phyloP scores from a whole-genome alignment of 306 rosid species.

The Mimosa bimucronata region DNA sequence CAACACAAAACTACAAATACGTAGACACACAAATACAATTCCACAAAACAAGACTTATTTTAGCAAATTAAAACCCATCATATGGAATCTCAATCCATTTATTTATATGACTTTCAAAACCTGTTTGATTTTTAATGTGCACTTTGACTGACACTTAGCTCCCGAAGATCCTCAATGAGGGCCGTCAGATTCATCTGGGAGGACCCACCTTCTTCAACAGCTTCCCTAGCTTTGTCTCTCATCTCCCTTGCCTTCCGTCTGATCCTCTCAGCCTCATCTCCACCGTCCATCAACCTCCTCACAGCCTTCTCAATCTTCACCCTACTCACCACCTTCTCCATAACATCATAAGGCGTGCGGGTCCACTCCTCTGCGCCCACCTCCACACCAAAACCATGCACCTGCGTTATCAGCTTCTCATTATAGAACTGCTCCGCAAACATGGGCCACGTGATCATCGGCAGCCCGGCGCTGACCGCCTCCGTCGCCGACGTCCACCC shows the following conservation, averaged over 20 bases:
- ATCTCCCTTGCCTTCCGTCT: conserved; percentile 17
- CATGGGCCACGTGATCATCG: conserved; percentile 32
- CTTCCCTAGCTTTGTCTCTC: conserved; percentile 36
- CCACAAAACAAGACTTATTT: too few species aligned
- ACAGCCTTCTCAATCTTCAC: background rate
- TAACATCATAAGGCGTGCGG: background rate
- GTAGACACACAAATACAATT: too few species aligned
- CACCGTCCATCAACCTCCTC: conserved; percentile 32
- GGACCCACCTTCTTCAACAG: conserved; percentile 40
- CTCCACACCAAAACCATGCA: conserved; percentile 37
- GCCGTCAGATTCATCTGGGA: conserved; percentile 10
- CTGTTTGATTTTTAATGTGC: too few species aligned
- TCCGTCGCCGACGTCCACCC: conserved; percentile 25
- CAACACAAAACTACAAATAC: too few species aligned
- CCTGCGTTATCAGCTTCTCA: conserved; percentile 35
- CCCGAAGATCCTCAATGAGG: conserved; percentile 31
- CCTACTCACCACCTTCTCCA: background rate
- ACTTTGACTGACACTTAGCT: background rate
- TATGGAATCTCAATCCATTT: too few species aligned
- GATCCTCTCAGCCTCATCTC: conserved; percentile 20
- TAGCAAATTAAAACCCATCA: too few species aligned
- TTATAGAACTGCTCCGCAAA: conserved; percentile 23
- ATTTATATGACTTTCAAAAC: too few species aligned
- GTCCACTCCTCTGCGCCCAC: conserved; percentile 40
- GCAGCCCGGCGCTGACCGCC: conserved; percentile 11